Base-by-base conservation (phyloP, 2,329 filamentous ascomycete species). In the Xylaria sp. region DNA sequence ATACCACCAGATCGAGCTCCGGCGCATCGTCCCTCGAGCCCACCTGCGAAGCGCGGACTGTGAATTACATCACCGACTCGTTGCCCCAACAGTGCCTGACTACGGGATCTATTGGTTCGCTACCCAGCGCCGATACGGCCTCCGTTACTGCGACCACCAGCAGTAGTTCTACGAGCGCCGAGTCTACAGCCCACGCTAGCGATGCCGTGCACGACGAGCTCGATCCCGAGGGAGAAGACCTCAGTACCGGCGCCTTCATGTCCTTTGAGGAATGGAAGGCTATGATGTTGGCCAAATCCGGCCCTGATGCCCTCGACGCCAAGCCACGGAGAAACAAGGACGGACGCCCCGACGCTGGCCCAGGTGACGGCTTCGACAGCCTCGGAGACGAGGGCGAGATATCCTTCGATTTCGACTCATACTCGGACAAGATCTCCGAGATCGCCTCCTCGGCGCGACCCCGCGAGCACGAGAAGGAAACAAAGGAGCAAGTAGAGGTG, bases 241-340 rank as follows among this genome's bases (percentile, higher is more conserved):
- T 89, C 47, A 78, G 78, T 49, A 78, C 79, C 2, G 76, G 76
- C 50, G 89, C 93, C 6, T 98, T 98, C 75, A 87, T 98, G 71
- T 97, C 95, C 0, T 99, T 99, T 71, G 95, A 98, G 75, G 94
- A 98, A 72, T 99, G 95, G 95, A 98, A 97, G 79, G 92, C 90
- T 72, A 91, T 94, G 81, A 97, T 96, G 79, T 80, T 98, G 17
- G 91, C 89, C 54, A 92, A 92, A 73, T 89, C 87, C 3, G 94
- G 92, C 12, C 94, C 97, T 73, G 84, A 87, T 57, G 80, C 81
- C 5, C 76, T 92, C 81, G 73, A 91, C 78, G 68, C 92, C 84
- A 77, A 88, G 84, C 77, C 83, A 84, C 73, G 91, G 80, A 74
- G 87, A 82, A 68, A 83, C 72, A 75, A 82, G 80, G 77, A 85